A percentile compares a stretch with the other conserved stretches of the same genome.
These are phyloP conservation scores for Apiotrichum sp. DNA, from an alignment of 1,284 basidiomycete genomes.

Conservation along the genomic window DNA sequence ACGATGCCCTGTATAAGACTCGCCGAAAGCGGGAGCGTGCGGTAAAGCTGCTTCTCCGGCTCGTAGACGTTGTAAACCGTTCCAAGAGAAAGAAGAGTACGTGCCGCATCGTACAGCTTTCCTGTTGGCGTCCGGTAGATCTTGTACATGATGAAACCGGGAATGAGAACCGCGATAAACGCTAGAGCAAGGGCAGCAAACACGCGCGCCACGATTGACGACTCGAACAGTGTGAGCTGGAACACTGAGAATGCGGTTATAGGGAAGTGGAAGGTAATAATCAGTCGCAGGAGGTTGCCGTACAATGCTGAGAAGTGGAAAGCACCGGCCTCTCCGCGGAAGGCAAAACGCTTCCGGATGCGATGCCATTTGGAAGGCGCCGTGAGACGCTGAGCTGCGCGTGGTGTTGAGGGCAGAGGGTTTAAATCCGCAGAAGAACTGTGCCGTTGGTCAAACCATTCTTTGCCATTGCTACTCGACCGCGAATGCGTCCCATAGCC, in stretches of 20 bases:
- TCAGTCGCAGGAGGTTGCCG: constrained; percentile 83
- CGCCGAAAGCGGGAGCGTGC: constrained; percentile 68
- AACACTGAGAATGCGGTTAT: constrained; percentile 86
- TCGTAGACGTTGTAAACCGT: constrained; percentile 95
- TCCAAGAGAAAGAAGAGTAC: constrained; percentile 81
- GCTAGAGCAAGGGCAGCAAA: constrained; percentile 54
- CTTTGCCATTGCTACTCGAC: constrained; percentile 14
- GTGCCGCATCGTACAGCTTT: constrained; percentile 89
- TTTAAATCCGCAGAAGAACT: constrained; percentile 6
- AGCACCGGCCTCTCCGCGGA: constrained; percentile 46
- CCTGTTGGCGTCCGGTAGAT: constrained; percentile 73
- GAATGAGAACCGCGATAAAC: constrained; percentile 70
- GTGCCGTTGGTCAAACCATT: constrained; percentile 9
- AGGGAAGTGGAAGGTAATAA: constrained; percentile 88
- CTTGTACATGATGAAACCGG: constrained; percentile 65
- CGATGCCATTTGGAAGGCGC: constrained; percentile 21
- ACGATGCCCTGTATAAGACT: constrained; percentile 74
- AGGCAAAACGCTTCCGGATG: constrained; percentile 43
- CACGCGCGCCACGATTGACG: constrained; percentile 46
- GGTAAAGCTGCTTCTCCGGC: constrained; percentile 84
- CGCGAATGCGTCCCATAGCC: constrained; percentile 5
- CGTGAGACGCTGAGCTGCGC: background rate
- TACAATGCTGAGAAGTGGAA: constrained; percentile 47
- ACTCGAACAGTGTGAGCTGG: constrained; percentile 63
- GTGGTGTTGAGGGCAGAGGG: constrained; percentile 7